Evolutionary conservation across 306 rosid genomes (phyloP).

Genomic region (Urtica urens): DNA sequence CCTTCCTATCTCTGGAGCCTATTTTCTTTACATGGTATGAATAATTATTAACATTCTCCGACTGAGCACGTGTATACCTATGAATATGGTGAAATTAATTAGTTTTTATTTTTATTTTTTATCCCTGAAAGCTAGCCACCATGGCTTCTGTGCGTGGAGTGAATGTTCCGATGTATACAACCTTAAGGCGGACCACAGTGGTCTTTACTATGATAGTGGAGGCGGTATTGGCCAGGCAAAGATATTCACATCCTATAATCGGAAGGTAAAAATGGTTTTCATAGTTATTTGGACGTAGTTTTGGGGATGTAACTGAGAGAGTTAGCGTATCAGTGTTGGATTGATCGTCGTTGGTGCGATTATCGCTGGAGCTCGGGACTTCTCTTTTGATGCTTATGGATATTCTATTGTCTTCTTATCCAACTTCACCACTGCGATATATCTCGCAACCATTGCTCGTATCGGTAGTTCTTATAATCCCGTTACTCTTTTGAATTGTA

Average conservation of each 20-base stretch:
- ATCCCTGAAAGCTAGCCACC: slow-evolving; percentile 70
- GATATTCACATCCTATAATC: slow-evolving; percentile 55
- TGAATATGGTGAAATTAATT: background rate
- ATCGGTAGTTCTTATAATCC: slow-evolving; percentile 44
- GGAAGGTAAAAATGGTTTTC: slow-evolving; percentile 64
- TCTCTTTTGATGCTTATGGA: slow-evolving; percentile 82
- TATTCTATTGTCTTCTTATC: slow-evolving; percentile 79
- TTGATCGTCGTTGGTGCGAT: slow-evolving; percentile 85
- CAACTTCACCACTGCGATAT: slow-evolving; percentile 79
- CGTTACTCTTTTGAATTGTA: slow-evolving; percentile 4
- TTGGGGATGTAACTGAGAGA: slow-evolving; percentile 68
- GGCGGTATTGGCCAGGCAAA: slow-evolving; percentile 65
- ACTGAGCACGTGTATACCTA: background rate
- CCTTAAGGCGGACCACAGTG: slow-evolving; percentile 88
- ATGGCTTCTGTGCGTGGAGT: slow-evolving; percentile 98
- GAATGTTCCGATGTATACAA: slow-evolving; percentile 98
- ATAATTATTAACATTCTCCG: slow-evolving; percentile 4
- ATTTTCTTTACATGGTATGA: slow-evolving; percentile 85
- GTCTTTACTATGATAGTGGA: slow-evolving; percentile 85
- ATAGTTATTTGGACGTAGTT: no score
- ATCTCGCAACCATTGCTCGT: slow-evolving; percentile 88
- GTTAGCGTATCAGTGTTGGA: slow-evolving; percentile 86
- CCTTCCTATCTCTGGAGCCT: slow-evolving; percentile 73
- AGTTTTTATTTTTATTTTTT: background rate
- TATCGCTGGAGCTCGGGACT: slow-evolving; percentile 88